A percentile compares a stretch with the other conserved stretches of the same genome.
Evolutionary conservation across 208 protist genomes (phyloP).

Genomic region (Crithidia brevicula): DNA sequence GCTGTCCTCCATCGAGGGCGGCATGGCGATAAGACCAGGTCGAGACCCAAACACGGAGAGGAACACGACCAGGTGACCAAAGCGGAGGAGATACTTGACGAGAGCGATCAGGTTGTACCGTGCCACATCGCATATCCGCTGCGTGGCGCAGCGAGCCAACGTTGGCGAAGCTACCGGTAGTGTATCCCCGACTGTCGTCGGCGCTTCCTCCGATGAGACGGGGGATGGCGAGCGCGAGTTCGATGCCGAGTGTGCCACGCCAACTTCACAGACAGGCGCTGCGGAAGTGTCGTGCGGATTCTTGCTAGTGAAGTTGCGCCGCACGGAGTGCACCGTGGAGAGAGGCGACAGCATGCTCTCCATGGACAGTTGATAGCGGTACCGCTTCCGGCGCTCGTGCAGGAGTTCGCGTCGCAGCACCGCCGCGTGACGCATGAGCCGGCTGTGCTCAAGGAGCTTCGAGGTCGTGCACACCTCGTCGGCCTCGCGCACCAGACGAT

Average conservation of each 20-base stretch:
- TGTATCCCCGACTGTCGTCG: not conserved
- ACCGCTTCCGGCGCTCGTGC: conserved; percentile 32
- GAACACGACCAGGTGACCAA: conserved; percentile 31
- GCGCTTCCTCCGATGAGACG: not conserved
- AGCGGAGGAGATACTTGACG: conserved; percentile 49
- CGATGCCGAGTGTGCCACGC: not conserved
- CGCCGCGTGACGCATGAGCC: conserved; percentile 33
- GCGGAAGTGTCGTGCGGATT: not conserved
- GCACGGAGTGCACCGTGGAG: conserved; percentile 1
- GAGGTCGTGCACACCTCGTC: conserved; percentile 31
- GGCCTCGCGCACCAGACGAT: conserved; percentile 41
- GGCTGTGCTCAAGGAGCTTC: conserved; percentile 45
- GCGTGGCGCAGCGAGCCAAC: not conserved
- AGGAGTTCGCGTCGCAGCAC: conserved; percentile 40
- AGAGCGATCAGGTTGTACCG: conserved; percentile 23
- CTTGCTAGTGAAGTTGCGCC: not conserved
- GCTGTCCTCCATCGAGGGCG: conserved; percentile 19
- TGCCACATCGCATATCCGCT: not conserved
- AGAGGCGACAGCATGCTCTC: conserved; percentile 19
- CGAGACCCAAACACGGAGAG: conserved; percentile 31
- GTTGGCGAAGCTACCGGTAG: not conserved
- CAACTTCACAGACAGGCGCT: not conserved
- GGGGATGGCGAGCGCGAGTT: not conserved
- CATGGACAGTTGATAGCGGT: conserved; percentile 14
- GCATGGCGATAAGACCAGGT: conserved; percentile 22